Percentiles rank a stretch among this genome's conserved stretches.
Evolutionary conservation across 352 stramenopile species (phyloP).

Genomic region (Aphanomyces invadans): DNA sequence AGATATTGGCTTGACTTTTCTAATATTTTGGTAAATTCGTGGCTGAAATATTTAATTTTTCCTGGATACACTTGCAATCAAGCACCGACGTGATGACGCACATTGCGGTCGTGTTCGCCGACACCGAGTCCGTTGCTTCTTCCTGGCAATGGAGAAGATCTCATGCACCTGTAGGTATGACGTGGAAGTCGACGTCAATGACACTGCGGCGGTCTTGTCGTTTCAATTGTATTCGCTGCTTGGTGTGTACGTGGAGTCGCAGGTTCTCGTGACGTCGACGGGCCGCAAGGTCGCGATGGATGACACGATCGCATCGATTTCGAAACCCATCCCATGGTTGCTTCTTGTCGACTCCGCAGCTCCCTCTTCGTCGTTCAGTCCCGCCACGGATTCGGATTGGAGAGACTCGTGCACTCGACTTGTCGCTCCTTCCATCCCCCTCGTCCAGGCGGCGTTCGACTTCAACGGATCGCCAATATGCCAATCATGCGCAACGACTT

Average conservation of each 20-base stretch:
- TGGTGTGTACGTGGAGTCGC: conserved; percentile 11
- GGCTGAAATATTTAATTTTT: conserved; percentile 13
- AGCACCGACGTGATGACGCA: neutral
- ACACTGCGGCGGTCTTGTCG: conserved; percentile 12
- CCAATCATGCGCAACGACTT: conserved; percentile 15
- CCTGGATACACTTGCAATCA: neutral
- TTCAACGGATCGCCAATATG: conserved; percentile 1
- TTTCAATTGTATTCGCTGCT: conserved; percentile 24
- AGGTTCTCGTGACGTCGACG: conserved; percentile 19
- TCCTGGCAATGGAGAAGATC: conserved; percentile 2
- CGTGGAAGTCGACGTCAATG: conserved; percentile 14
- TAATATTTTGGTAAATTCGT: too few species aligned
- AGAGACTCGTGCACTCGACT: conserved; percentile 14
- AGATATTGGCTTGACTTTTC: too few species aligned
- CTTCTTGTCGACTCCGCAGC: neutral
- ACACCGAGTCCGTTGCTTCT: conserved; percentile 2
- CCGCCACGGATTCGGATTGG: conserved; percentile 13
- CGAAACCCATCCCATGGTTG: neutral
- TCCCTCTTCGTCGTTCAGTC: neutral
- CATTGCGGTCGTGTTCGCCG: conserved; percentile 11
- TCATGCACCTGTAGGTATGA: conserved; percentile 17
- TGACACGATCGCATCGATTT: neutral
- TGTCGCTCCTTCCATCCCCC: neutral
- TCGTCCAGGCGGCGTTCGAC: conserved; percentile 7
- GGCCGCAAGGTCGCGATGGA: neutral